Evolutionary conservation across 106 monocot genomes (phyloP), one percentile per base, ranked within the genome.

Genomic region (Dioscorea alata): DNA sequence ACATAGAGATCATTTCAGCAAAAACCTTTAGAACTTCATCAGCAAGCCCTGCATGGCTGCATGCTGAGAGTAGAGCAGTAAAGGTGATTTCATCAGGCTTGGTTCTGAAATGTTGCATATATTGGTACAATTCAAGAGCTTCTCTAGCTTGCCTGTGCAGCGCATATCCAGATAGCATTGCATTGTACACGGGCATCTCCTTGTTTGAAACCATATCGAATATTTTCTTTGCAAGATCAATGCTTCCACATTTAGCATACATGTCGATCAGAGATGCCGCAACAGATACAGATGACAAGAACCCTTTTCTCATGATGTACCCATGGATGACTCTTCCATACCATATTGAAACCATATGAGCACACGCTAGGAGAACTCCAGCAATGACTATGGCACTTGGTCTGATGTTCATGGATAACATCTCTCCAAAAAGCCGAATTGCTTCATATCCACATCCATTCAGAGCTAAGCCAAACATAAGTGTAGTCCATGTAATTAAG

Each of bases 241-340:
- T 57, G n/a, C 64, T 75, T 21, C 79, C 81, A 69, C 78, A 82
- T 64, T 79, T 86, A 16, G 49, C 63, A 70, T 86, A 82, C 78
- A 82, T 82, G 62, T 73, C 73, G 8, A 76, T 64, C 20, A 81
- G 78, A 59, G 78, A 57, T 33, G 75, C 57, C 28, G 33, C 16
- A 33, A 82, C 51, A 4, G 21, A 56, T 28, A 59, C 19, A 23
- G 68, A 78, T 64, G 71, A 56, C 22, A 68, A 64, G 14, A 75
- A 50, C 13, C 75, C 74, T 13, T 33, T 64, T 50, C 78, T 78
- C 25, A 68, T 69, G 49, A 77, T 51, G 50, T 75, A 23, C 23
- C 75, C 85, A 69, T 85, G 75, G 0, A 73, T 28, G 17, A 54
- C 69, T 53, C 24, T 86, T 33, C 75, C 78, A 72, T 75, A 34